Base-by-base conservation (phyloP, 345 rosid genomes). In the Cardamine resedifolia region DNA sequence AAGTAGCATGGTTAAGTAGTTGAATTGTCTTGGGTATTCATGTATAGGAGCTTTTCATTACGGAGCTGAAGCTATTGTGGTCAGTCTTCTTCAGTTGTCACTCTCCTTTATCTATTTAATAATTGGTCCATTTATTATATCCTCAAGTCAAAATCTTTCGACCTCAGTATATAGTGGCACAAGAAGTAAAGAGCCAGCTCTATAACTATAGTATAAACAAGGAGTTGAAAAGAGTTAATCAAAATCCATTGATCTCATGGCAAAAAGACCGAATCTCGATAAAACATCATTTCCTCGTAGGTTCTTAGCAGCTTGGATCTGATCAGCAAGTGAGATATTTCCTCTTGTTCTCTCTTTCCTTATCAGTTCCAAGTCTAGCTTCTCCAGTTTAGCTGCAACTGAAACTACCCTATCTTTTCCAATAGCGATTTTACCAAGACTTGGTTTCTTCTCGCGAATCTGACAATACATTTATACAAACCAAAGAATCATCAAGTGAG, bases 291-390 rank as follows among this genome's bases (percentile, higher is more conserved):
- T 75, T 63, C 76, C 76, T 80, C 84, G 76, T 80, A 34, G 87
- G 61, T 36, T 87, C 66, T 83, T 90, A 57, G 96, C 94, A 0
- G 87, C 92, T 72, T 21, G 84, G 72, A 93, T 90, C 86, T 90
- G 92, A 43, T 94, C 97, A 8, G 96, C 97, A 30, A 94, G 88
- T 14, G 96, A 85, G 72, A 80, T 74, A 67, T 80, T 79, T 34
- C 77, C 83, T 56, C 55, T 78, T 71, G 70, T 76, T 69, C 84
- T 86, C 68, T 89, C 90, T 74, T 74, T 83, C 83, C 65, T 81
- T 52, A 83, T 67, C 49, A 83, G 56, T 72, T 88, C 90, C 65
- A 81, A 51, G 52, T 89, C 89, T 68, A 86, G 51, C 6, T 86
- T 83, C 86, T 86, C 88, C 86, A 87, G 79, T 26, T 80, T 80